Evolutionary conservation across 768 basidiomycete genomes (phyloP).

Genomic region (Tephrocybe sp.): DNA sequence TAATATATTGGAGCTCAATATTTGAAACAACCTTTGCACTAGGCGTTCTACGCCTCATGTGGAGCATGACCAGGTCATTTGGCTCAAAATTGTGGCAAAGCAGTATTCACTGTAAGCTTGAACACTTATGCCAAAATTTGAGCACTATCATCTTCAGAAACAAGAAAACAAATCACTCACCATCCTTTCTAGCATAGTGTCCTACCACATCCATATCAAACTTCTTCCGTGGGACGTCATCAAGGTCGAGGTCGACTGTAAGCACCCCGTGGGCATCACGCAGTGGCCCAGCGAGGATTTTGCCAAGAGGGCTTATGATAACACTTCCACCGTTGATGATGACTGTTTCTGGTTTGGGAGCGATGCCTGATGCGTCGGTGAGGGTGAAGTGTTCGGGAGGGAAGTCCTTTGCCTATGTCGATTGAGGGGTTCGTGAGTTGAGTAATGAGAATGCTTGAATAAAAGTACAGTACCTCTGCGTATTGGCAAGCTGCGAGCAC

Average conservation of each 20-base stretch:
- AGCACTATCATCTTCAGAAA: no score
- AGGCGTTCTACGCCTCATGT: no score
- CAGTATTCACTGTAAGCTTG: no score
- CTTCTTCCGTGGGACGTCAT: conserved; percentile 54
- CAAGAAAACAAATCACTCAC: conserved; percentile 30
- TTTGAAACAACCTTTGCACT: no score
- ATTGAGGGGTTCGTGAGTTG: conserved; percentile 18
- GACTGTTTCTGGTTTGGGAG: conserved; percentile 41
- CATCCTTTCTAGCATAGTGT: conserved; percentile 58
- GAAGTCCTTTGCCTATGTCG: conserved; percentile 36
- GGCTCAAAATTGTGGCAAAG: no score
- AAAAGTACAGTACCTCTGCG: conserved; percentile 32
- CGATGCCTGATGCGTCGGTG: conserved; percentile 22
- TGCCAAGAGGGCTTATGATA: conserved; percentile 57
- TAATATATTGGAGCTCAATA: no score
- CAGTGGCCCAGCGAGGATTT: conserved; percentile 58
- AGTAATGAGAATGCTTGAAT: not conserved
- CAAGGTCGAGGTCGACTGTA: conserved; percentile 56
- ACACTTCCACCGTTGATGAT: conserved; percentile 63
- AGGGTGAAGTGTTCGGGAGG: conserved; percentile 45
- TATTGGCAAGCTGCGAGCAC: conserved; percentile 64
- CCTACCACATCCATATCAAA: conserved; percentile 62
- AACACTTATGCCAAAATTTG: no score
- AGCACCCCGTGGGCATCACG: conserved; percentile 49
- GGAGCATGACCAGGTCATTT: no score